These are phyloP conservation scores for Telopea speciosissima DNA, from an alignment of 177 flowering plant genomes.

Conservation along the genomic window DNA sequence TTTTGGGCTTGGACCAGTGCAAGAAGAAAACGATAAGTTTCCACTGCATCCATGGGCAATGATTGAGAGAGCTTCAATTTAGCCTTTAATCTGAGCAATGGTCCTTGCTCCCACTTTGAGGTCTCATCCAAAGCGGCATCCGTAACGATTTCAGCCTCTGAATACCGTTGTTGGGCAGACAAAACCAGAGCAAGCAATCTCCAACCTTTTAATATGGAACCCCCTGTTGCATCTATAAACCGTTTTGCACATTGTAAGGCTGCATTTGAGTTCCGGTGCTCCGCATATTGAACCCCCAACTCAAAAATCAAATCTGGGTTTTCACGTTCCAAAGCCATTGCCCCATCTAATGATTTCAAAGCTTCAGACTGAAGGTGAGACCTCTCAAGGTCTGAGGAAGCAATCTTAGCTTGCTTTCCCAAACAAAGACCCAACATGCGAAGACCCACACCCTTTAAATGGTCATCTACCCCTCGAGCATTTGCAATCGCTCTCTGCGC, in stretches of 20 bases:
- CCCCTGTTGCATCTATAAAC: conserved; percentile 85
- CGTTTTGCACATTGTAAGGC: conserved; percentile 73
- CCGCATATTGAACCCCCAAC: conserved; percentile 76
- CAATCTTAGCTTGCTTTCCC: conserved; percentile 72
- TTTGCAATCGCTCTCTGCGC: conserved; percentile 59
- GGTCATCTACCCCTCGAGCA: conserved; percentile 42
- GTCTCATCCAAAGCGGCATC: conserved; percentile 99
- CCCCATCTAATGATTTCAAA: conserved; percentile 68
- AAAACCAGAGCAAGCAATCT: conserved; percentile 81
- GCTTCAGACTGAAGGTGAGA: conserved; percentile 78
- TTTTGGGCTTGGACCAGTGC: conserved; percentile 89
- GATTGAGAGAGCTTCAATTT: conserved; percentile 68
- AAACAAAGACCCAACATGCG: conserved; percentile 76
- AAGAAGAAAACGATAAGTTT: conserved; percentile 79
- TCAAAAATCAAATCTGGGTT: conserved; percentile 72
- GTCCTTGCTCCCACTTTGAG: conserved; percentile 96
- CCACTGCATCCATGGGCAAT: conserved; percentile 75
- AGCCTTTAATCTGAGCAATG: conserved; percentile 81
- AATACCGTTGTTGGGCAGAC: conserved; percentile 76
- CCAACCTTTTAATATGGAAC: conserved; percentile 83
- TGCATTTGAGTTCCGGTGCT: conserved; percentile 65
- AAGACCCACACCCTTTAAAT: conserved; percentile 75
- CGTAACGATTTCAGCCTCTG: conserved; percentile 79
- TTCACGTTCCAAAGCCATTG: conserved; percentile 42
- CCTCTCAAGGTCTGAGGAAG: conserved; percentile 80